Base-by-base conservation (phyloP, 305 asterid genomes). In the Fraxinus ornus region DNA sequence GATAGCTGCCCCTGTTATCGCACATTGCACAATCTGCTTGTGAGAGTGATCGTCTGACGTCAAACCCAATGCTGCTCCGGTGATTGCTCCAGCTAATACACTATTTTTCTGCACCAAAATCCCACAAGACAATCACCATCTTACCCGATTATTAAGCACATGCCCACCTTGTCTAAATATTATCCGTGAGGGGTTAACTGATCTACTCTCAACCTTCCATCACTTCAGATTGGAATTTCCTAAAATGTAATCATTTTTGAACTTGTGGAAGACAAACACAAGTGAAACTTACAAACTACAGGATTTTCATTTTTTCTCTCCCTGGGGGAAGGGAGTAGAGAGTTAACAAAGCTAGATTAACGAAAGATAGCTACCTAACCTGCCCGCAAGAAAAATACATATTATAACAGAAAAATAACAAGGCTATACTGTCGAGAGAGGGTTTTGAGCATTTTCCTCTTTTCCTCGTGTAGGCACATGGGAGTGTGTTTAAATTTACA, bases 1-100 rank as follows among this genome's bases (percentile, higher is more conserved):
- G 49, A 94, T 84, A 2, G 98, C 98, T 30, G 97, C 97, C 24
- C 97, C 97, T 0, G 97, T 93, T 5, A 93, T 91, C 3, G 94
- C 98, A 75, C 91, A 90, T 79, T 93, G 97, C 85, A 93, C 94
- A 21, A 94, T 83, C 78, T 92, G 97, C 80, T 94, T 95, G 10
- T 93, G 98, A 5, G 97, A 92, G 60, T 85, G 89, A 19, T 89
- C 87, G 17, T 92, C 95, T 0, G 89, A 8, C 0, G 97, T 94
- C 36, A 94, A 78, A 0, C 97, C 94, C 86, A 94, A 35, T 0
- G 97, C 98, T 2, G 97, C 98, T 76, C 98, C 98, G 0, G 98
- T 94, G 5, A 90, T 68, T 2, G 98, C 98, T 41, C 97, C 98
- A 0, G 98, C 97, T 90, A 93, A 33, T 0, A 94, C 97, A 35